phyloP scores from a whole-genome alignment of 495 filamentous ascomycete genomes.

The Neurospora sp. region DNA sequence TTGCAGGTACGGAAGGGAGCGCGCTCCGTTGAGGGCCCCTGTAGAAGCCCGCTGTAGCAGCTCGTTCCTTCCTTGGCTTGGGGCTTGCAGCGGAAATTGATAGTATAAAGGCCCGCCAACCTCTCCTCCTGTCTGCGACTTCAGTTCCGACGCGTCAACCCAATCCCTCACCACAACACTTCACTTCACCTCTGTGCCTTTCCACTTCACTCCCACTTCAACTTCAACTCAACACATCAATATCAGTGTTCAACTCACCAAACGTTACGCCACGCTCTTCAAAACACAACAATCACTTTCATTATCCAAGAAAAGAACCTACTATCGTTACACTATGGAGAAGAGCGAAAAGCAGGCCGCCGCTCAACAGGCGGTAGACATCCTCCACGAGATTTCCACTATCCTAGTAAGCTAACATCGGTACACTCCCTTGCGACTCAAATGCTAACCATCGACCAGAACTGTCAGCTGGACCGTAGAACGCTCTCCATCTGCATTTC shows the following conservation, averaged over 20 bases:
- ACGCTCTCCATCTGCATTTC: constrained; percentile 91
- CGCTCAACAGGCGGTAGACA: constrained; percentile 92
- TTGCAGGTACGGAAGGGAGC: no score
- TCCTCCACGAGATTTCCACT: constrained; percentile 86
- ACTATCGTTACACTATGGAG: not conserved
- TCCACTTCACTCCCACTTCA: not conserved
- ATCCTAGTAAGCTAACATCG: constrained; percentile 51
- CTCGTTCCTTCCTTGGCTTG: not conserved
- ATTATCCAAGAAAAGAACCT: not conserved
- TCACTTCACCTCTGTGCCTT: not conserved
- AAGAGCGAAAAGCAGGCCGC: constrained; percentile 67
- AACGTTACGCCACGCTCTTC: not conserved
- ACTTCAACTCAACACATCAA: not conserved
- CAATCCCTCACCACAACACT: not conserved
- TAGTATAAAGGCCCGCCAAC: not conserved
- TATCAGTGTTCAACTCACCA: not conserved
- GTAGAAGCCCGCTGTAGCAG: not conserved
- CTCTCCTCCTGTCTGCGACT: not conserved
- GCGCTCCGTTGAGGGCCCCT: not conserved
- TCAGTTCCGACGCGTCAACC: not conserved
- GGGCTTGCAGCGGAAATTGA: not conserved
- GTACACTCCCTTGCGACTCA: not conserved
- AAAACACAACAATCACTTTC: not conserved
- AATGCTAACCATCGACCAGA: constrained; percentile 40
- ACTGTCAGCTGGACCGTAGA: constrained; percentile 81